Base-by-base conservation (phyloP, 768 basidiomycete species). In the Phaeotremella fagi region DNA sequence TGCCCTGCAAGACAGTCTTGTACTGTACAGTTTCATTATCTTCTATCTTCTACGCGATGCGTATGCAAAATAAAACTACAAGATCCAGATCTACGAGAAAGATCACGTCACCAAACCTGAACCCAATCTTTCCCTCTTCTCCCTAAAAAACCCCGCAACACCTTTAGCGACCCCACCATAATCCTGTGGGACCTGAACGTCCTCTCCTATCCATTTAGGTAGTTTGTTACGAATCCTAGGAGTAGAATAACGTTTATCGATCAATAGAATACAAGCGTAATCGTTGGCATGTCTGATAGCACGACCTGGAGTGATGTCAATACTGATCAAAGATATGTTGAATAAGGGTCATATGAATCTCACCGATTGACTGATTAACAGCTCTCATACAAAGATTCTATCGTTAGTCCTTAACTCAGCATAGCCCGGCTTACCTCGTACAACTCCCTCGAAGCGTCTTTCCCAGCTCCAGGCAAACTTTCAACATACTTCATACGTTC, bases 301-400 rank as follows among this genome's bases (percentile, higher is more conserved):
- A 45, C 94, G 84, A 27, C 91, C 91, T 95, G 57, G 16, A 7
- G 31, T 18, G n/a, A 38, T 16, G 4, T 53, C 12, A 35, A 7
- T 22, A 31, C 7, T 31, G 44, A 48, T 4, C 31, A 33, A 33
- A 15, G n/a, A n/a, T n/a, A n/a, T n/a, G n/a, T n/a, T n/a, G n/a
- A n/a, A n/a, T n/a, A 9, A 35, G 9, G 11, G 9, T 9, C 33
- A 35, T 35, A 35, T 1, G 18, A 6, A 2, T 73, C 84, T 51
- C 45, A 88, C 92, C 94, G 56, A 99, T 95, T 51, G 88, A 90
- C 72, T 99, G 94, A 74, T 99, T 99, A 48, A 99, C 91, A 0
- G 91, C 88, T 59, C 75, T 62, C 75, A 75, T 75, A 53, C 73
- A 74, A 15, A 72, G 54, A 52, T 75, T 76, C 74, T 64, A 53